phyloP scores from a whole-genome alignment of 23 red algal genomes.

The Chondrus crispus region DNA sequence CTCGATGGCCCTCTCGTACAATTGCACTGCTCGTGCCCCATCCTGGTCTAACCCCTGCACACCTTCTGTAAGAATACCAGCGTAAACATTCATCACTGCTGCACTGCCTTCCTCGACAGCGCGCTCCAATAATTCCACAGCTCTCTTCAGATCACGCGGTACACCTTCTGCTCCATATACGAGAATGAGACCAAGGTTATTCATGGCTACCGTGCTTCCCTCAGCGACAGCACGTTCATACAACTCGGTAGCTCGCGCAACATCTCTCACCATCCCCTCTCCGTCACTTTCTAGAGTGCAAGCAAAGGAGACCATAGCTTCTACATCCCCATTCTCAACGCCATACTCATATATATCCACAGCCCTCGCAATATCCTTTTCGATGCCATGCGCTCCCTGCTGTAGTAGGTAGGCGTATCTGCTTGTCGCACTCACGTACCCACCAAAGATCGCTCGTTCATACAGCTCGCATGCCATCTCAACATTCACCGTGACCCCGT shows the following conservation, averaged over 20 bases:
- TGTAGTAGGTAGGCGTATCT: constrained; percentile 28
- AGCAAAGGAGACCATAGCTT: constrained; percentile 32
- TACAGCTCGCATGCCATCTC: no score
- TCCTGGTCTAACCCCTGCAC: constrained; percentile 17
- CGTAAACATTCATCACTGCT: constrained; percentile 16
- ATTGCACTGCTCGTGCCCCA: not conserved
- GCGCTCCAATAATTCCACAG: not conserved
- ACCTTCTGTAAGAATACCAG: constrained; percentile 29
- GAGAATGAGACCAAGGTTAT: not conserved
- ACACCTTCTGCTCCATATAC: constrained; percentile 5
- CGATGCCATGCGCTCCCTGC: constrained; percentile 33
- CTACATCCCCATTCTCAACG: constrained; percentile 9
- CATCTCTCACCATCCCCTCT: constrained; percentile 16
- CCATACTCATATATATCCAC: constrained; percentile 11
- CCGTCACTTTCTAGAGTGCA: constrained; percentile 17
- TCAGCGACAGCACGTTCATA: no score
- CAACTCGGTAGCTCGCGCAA: no score
- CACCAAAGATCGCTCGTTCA: constrained; percentile 16
- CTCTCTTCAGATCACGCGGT: not conserved
- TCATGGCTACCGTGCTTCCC: no score
- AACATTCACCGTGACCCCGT: no score
- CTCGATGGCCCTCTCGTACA: constrained; percentile 47
- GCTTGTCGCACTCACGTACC: constrained; percentile 15
- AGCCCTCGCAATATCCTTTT: constrained; percentile 16
- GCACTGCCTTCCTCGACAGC: constrained; percentile 15